Conservation (phyloP, 202 grass and related monocot genomes). For the Cymbopogon flexuosus region DNA sequence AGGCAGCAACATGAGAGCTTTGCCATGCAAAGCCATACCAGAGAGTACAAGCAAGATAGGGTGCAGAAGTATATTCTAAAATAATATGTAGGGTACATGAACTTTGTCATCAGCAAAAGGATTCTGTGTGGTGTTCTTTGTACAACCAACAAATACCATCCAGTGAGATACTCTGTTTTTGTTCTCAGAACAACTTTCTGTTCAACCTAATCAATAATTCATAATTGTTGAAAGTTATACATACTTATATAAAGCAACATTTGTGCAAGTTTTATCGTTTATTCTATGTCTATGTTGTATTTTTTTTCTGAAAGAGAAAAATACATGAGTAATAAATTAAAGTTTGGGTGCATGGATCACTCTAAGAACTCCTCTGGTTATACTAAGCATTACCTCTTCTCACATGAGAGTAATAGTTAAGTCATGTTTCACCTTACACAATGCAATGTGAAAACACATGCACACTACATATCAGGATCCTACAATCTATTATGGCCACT, state of each 20-base stretch:
- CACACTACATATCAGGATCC: constrained; percentile 25
- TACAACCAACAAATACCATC: constrained; percentile 19
- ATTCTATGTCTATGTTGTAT: neutral
- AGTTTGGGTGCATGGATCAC: constrained; percentile 7
- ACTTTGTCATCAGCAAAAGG: constrained; percentile 33
- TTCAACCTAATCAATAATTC: constrained; percentile 14
- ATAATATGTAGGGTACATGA: constrained; percentile 17
- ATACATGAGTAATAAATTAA: neutral
- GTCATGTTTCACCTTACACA: constrained; percentile 32
- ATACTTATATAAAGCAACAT: neutral
- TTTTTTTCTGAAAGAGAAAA: neutral
- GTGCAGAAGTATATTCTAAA: constrained; percentile 36
- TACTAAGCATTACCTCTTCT: constrained; percentile 27
- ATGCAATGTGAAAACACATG: constrained; percentile 22
- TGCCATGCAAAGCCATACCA: neutral
- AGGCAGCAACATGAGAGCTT: neutral
- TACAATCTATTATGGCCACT: constrained; percentile 49
- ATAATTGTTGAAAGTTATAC: neutral
- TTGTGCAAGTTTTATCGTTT: constrained; percentile 8
- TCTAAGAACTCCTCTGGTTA: constrained; percentile 30
- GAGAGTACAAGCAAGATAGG: constrained; percentile 21
- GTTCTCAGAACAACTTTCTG: constrained; percentile 10
- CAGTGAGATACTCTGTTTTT: neutral
- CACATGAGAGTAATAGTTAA: constrained; percentile 24
- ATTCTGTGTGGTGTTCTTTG: constrained; percentile 12